A percentile compares a stretch with the other conserved stretches of the same genome.
These are phyloP conservation scores for Nepenthes gracilis DNA, from an alignment of 148 eudicot genomes.

Conservation along the genomic window DNA sequence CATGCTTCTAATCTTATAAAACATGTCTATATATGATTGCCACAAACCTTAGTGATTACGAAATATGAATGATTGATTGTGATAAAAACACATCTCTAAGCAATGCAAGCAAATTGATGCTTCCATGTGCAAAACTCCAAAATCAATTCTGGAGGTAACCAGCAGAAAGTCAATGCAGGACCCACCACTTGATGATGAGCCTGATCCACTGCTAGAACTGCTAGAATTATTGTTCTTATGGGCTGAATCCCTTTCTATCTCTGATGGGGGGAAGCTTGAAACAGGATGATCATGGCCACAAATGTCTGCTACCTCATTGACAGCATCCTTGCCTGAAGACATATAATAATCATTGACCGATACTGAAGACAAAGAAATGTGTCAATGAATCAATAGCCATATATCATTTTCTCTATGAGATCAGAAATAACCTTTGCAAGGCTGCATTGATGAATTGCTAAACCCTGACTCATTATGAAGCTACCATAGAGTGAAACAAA, in stretches of 20 bases:
- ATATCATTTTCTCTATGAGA: background rate
- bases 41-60: too few relatives aligned
- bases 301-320: slow-evolving; percentile 76
- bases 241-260: slow-evolving; percentile 52
- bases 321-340: slow-evolving; percentile 45
- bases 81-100: too few relatives aligned
- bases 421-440: slow-evolving; percentile 43
- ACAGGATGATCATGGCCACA: slow-evolving; percentile 77
- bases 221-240: slow-evolving; percentile 48
- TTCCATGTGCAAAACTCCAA: too few relatives aligned
- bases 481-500: slow-evolving; percentile 27
- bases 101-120: too few relatives aligned
- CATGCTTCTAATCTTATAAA: too few relatives aligned
- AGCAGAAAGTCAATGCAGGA: slow-evolving; percentile 13
- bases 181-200: slow-evolving; percentile 75
- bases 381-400: background rate
- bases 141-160: too few relatives aligned
- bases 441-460: slow-evolving; percentile 42
- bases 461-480: slow-evolving; percentile 18
- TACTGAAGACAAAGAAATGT: background rate
- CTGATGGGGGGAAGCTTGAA: slow-evolving; percentile 60
- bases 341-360: background rate
- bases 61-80: too few relatives aligned
- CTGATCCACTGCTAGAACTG: slow-evolving; percentile 66
- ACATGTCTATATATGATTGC: too few relatives aligned